Evolutionary conservation across 495 filamentous ascomycete genomes (phyloP).

Genomic region (Xylaria acuta): DNA sequence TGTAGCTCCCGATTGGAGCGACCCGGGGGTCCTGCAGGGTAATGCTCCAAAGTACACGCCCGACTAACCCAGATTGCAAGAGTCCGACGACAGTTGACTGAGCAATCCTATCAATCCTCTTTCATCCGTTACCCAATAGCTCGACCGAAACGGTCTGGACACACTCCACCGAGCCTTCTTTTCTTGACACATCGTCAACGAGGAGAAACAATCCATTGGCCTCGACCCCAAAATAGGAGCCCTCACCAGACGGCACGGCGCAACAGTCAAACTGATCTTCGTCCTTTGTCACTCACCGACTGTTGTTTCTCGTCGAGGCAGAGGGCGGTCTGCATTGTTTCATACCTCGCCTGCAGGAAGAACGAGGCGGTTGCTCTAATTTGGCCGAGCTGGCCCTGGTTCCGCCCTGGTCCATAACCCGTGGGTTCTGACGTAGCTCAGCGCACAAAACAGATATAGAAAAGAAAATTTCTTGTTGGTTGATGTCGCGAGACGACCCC

Average conservation of each 20-base stretch:
- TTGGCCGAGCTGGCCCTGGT: slow-evolving; percentile 24
- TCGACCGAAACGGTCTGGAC: slow-evolving; percentile 23
- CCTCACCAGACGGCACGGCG: slow-evolving; percentile 21
- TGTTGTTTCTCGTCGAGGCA: slow-evolving; percentile 18
- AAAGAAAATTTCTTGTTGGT: slow-evolving; percentile 25
- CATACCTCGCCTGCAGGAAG: slow-evolving; percentile 26
- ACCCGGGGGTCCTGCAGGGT: slow-evolving; percentile 16
- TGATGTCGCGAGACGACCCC: slow-evolving; percentile 20
- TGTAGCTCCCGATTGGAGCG: slow-evolving; percentile 27
- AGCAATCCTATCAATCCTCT: slow-evolving; percentile 14
- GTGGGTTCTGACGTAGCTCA: slow-evolving; percentile 24
- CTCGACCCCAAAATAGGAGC: slow-evolving; percentile 25
- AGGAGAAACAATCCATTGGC: slow-evolving; percentile 17
- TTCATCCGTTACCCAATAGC: slow-evolving; percentile 19
- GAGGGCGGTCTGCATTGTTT: slow-evolving; percentile 28
- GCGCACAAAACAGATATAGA: slow-evolving; percentile 25
- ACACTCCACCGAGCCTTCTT: slow-evolving; percentile 26
- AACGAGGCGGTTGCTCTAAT: slow-evolving; percentile 12
- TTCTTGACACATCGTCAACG: slow-evolving; percentile 25
- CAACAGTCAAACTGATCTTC: slow-evolving; percentile 25
- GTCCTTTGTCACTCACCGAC: slow-evolving; percentile 29
- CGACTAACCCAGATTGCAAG: not conserved
- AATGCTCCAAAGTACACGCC: slow-evolving; percentile 22
- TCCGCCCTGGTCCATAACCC: slow-evolving; percentile 14
- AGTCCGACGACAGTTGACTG: slow-evolving; percentile 20